Conservation (phyloP, 768 basidiomycete genomes). For the Leccinum subgranulosum region DNA sequence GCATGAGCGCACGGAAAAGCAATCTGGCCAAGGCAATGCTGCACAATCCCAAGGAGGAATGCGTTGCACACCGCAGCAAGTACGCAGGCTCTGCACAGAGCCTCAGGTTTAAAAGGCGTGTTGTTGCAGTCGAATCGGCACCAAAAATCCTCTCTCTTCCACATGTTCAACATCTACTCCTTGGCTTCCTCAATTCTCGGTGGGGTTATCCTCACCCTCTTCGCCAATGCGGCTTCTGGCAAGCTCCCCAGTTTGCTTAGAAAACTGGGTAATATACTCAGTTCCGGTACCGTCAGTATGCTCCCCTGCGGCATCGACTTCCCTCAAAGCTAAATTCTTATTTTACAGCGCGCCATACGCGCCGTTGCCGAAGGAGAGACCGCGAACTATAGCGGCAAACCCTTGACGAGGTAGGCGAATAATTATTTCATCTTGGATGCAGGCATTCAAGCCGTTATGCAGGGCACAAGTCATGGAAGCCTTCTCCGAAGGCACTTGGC, state of each 20-base stretch:
- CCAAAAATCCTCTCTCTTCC: background rate
- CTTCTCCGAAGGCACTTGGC: too few species aligned
- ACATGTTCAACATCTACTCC: constrained; percentile 11
- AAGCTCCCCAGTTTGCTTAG: constrained; percentile 6
- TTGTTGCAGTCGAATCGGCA: background rate
- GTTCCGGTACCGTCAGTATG: constrained; percentile 8
- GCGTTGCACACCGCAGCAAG: background rate
- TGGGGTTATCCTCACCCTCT: constrained; percentile 4
- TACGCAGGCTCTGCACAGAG: background rate
- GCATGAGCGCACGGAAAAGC: background rate
- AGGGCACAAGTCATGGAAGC: too few species aligned
- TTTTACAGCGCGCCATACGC: constrained; percentile 2
- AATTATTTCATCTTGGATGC: too few species aligned
- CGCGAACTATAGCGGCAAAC: background rate
- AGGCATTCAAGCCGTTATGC: too few species aligned
- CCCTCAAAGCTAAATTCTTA: background rate
- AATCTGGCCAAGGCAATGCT: background rate
- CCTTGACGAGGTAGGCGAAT: too few species aligned
- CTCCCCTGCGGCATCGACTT: background rate
- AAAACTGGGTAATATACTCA: constrained; percentile 4
- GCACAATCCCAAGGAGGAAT: background rate
- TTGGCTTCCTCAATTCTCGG: too few species aligned
- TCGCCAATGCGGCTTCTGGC: constrained; percentile 8
- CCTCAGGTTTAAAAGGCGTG: background rate
- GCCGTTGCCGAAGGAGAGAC: background rate